These are phyloP conservation scores for Penicillium sp. DNA, from an alignment of 2,329 filamentous ascomycete genomes.

Conservation along the genomic window DNA sequence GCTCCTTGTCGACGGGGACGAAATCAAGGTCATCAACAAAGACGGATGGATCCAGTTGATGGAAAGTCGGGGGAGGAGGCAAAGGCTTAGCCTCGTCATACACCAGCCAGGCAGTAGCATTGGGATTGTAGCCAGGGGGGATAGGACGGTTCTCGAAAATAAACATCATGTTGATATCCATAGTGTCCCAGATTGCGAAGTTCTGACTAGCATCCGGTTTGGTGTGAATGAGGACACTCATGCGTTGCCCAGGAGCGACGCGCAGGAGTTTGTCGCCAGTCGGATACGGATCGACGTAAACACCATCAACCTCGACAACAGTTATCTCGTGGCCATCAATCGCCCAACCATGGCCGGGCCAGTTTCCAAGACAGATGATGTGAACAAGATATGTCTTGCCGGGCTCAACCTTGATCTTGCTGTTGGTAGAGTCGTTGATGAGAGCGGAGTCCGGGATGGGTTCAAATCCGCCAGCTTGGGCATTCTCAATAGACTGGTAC, in stretches of 20 bases:
- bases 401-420: conserved; percentile 64
- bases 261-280: conserved; percentile 66
- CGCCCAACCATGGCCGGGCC: conserved; percentile 57
- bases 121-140: conserved; percentile 67
- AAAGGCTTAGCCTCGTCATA: conserved; percentile 55
- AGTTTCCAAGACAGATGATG: conserved; percentile 74
- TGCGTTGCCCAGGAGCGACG: conserved; percentile 69
- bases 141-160: conserved; percentile 45
- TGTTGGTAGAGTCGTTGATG: conserved; percentile 71
- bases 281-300: conserved; percentile 34
- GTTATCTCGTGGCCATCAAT: conserved; percentile 49
- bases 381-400: conserved; percentile 74
- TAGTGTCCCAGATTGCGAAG: conserved; percentile 69
- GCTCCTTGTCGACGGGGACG: conserved; percentile 28
- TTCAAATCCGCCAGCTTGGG: conserved; percentile 58
- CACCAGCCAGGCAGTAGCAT: conserved; percentile 54
- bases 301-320: conserved; percentile 43
- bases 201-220: conserved; percentile 65
- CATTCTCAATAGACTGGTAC: conserved; percentile 49
- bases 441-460: conserved; percentile 71
- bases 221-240: conserved; percentile 60
- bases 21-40: conserved; percentile 68
- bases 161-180: conserved; percentile 64
- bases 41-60: conserved; percentile 57
- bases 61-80: conserved; percentile 57